phyloP scores from a whole-genome alignment of 2,329 filamentous ascomycete species.

The Apiospora saccharicola region DNA sequence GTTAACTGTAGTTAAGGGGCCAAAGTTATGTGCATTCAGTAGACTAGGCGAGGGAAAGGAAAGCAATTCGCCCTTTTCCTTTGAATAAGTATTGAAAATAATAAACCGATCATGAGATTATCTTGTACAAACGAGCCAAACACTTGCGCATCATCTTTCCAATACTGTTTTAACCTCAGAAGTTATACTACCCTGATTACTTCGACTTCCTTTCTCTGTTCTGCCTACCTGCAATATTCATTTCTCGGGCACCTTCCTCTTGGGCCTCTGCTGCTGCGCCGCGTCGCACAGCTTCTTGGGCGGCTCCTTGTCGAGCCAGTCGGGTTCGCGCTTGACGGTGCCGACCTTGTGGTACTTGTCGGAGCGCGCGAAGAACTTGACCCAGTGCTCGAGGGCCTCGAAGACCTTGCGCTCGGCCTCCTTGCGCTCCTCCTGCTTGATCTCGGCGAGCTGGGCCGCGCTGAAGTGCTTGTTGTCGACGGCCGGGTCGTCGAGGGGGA shows the following conservation, averaged over 20 bases:
- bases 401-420: slow-evolving; percentile 71
- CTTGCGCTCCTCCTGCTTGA: slow-evolving; percentile 71
- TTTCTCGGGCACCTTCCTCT: slow-evolving; percentile 65
- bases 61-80: too few species aligned
- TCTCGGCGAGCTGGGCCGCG: slow-evolving; percentile 57
- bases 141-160: background rate
- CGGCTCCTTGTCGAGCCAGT: slow-evolving; percentile 68
- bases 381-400: slow-evolving; percentile 80
- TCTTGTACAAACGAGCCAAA: background rate
- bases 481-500: slow-evolving; percentile 68
- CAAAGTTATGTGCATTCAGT: background rate
- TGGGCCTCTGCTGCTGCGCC: slow-evolving; percentile 66
- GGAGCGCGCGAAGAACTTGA: slow-evolving; percentile 79
- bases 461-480: slow-evolving; percentile 65
- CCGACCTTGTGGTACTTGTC: slow-evolving; percentile 86
- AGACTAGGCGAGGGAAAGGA: too few species aligned
- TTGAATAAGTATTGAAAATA: background rate
- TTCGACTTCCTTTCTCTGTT: slow-evolving; percentile 21
- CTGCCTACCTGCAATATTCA: slow-evolving; percentile 26
- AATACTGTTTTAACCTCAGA: background rate
- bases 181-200: slow-evolving; percentile 17
- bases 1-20: too few species aligned
- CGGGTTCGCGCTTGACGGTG: slow-evolving; percentile 68
- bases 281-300: slow-evolving; percentile 72
- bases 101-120: background rate